phyloP scores from a whole-genome alignment of 306 rosid species.

The Trifolium repens region DNA sequence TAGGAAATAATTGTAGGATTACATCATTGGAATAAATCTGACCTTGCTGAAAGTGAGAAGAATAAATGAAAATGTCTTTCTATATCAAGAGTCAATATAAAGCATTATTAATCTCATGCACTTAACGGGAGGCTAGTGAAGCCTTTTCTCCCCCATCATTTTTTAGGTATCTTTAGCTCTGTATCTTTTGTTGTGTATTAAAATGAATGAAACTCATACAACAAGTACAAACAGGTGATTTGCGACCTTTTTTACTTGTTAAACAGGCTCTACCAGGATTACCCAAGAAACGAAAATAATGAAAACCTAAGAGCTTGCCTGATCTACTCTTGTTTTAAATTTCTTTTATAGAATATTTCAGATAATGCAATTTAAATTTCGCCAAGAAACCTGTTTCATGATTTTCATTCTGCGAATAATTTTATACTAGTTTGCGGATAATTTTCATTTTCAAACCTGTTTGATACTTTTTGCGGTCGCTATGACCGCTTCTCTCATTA shows the following conservation, averaged over 20 bases:
- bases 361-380: no score
- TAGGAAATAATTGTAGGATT: slow-evolving; percentile 4
- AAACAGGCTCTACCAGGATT: slow-evolving; percentile 3
- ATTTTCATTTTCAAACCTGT: no score
- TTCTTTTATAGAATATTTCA: background rate
- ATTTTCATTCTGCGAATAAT: background rate
- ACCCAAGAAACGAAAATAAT: slow-evolving; percentile 1
- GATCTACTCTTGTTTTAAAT: background rate
- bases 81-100: slow-evolving; percentile 22
- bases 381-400: background rate
- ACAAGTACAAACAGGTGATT: slow-evolving; percentile 20
- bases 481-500: no score
- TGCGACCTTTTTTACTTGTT: background rate
- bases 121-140: slow-evolving; percentile 7
- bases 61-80: slow-evolving; percentile 16
- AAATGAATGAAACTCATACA: slow-evolving; percentile 15
- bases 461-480: no score
- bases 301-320: slow-evolving; percentile 5
- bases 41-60: background rate
- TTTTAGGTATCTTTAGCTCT: background rate
- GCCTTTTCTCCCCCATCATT: background rate
- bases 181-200: slow-evolving; percentile 1
- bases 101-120: slow-evolving; percentile 9
- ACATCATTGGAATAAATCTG: slow-evolving; percentile 7
- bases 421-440: background rate